phyloP scores from a whole-genome alignment of 495 filamentous ascomycete species.

The Penicillium arizonense region DNA sequence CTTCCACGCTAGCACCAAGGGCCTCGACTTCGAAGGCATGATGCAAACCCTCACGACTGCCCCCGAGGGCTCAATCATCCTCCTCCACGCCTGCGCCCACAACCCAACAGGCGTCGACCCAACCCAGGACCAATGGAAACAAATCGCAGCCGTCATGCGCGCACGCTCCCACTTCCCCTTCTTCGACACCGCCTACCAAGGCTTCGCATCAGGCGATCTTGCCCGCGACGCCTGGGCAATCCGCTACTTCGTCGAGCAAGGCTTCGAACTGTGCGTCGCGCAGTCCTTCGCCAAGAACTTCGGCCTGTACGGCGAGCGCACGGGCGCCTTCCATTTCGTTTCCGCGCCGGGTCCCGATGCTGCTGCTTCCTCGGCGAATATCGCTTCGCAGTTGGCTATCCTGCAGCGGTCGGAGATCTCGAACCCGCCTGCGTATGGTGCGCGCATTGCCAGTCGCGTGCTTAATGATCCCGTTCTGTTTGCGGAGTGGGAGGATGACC shows the following conservation, averaged over 20 bases:
- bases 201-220: constrained; percentile 92
- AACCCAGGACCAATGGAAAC: constrained; percentile 89
- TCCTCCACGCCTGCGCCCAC: constrained; percentile 96
- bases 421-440: constrained; percentile 93
- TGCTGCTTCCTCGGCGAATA: constrained; percentile 54
- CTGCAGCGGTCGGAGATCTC: constrained; percentile 96
- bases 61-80: constrained; percentile 75
- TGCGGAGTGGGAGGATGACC: constrained; percentile 89
- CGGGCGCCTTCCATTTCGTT: constrained; percentile 95
- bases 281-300: constrained; percentile 99
- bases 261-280: constrained; percentile 93
- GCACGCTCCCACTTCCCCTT: constrained; percentile 89
- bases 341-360: constrained; percentile 69
- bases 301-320: constrained; percentile 93
- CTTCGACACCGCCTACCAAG: constrained; percentile 98
- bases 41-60: constrained; percentile 63
- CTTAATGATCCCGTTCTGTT: constrained; percentile 84
- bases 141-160: constrained; percentile 74
- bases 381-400: constrained; percentile 88
- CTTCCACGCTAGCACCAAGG: constrained; percentile 81
- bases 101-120: constrained; percentile 98
- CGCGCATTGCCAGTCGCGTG: constrained; percentile 76
- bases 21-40: constrained; percentile 91
- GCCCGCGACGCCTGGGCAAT: constrained; percentile 84
- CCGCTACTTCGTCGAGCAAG: constrained; percentile 88